phyloP scores from a whole-genome alignment of 306 rosid genomes.

The Dalbergia oliveri region DNA sequence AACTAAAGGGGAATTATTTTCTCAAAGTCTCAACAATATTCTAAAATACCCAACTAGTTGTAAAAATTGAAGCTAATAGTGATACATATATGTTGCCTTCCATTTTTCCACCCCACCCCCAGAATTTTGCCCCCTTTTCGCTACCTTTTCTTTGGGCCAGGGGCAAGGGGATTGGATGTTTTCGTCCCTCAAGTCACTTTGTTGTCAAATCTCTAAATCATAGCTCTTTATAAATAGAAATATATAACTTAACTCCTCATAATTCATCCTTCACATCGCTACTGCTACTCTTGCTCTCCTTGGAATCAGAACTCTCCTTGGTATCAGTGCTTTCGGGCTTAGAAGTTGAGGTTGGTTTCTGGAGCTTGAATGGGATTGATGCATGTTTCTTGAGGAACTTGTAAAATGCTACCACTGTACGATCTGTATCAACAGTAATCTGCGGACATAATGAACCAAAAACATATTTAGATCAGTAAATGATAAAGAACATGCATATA shows the following conservation, averaged over 20 bases:
- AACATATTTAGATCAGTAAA: neutral
- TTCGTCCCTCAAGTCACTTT: conserved; percentile 40
- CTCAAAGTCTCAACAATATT: conserved; percentile 42
- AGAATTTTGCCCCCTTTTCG: neutral
- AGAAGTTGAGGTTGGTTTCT: conserved; percentile 74
- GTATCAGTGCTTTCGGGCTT: conserved; percentile 58
- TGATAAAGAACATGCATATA: conserved; percentile 26
- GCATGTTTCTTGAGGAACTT: conserved; percentile 94
- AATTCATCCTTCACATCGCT: conserved; percentile 80
- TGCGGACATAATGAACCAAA: conserved; percentile 52
- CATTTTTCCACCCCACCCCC: neutral
- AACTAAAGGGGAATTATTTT: conserved; percentile 24
- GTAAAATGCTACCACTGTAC: conserved; percentile 94
- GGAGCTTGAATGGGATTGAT: conserved; percentile 95
- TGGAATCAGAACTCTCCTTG: conserved; percentile 51
- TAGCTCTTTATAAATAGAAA: conserved; percentile 42
- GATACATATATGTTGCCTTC: conserved; percentile 39
- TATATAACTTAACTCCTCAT: conserved; percentile 48
- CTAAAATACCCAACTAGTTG: conserved; percentile 10
- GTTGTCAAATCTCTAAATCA: conserved; percentile 39
- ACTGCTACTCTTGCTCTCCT: conserved; percentile 57
- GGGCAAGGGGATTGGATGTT: conserved; percentile 18
- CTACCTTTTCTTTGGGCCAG: neutral
- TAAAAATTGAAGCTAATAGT: neutral
- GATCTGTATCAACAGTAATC: conserved; percentile 88